phyloP scores from a whole-genome alignment of 495 filamentous ascomycete species.

The Xylaria flabelliformis region DNA sequence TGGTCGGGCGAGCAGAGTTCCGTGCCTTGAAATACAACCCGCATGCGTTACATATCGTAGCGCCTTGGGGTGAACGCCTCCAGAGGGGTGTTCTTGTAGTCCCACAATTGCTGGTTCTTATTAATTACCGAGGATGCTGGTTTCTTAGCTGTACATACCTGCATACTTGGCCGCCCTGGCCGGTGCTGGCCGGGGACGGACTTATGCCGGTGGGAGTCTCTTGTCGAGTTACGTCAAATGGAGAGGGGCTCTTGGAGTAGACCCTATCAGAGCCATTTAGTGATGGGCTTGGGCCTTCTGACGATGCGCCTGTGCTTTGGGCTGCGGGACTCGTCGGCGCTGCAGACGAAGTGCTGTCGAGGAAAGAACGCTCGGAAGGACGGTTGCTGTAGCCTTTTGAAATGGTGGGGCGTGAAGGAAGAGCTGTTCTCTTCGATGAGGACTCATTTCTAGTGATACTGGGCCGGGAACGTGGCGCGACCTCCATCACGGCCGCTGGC shows the following conservation, averaged over 20 bases:
- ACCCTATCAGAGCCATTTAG: slow-evolving; percentile 40
- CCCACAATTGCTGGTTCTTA: slow-evolving; percentile 79
- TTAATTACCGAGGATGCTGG: not conserved
- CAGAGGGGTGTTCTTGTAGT: slow-evolving; percentile 94
- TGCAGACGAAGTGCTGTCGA: slow-evolving; percentile 34
- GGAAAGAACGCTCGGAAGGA: slow-evolving; percentile 35
- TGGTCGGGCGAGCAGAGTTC: slow-evolving; percentile 87
- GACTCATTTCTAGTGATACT: slow-evolving; percentile 34
- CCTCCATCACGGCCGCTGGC: slow-evolving; percentile 36
- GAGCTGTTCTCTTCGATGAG: slow-evolving; percentile 37
- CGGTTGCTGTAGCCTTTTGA: slow-evolving; percentile 36
- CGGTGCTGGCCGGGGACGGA: slow-evolving; percentile 30
- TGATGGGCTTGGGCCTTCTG: slow-evolving; percentile 38
- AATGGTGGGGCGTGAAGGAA: slow-evolving; percentile 38
- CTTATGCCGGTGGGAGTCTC: slow-evolving; percentile 31
- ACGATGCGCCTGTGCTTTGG: slow-evolving; percentile 37
- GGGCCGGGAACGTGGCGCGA: slow-evolving; percentile 32
- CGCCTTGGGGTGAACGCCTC: slow-evolving; percentile 89
- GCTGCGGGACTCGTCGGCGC: slow-evolving; percentile 38
- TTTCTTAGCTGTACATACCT: slow-evolving; percentile 47
- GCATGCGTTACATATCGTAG: slow-evolving; percentile 97
- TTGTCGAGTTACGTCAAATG: slow-evolving; percentile 37
- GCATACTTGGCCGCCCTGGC: slow-evolving; percentile 59
- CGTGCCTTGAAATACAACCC: slow-evolving; percentile 93
- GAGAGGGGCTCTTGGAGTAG: slow-evolving; percentile 42